Conservation (phyloP, 129 eudicot species). For the Flaveria brownii region DNA sequence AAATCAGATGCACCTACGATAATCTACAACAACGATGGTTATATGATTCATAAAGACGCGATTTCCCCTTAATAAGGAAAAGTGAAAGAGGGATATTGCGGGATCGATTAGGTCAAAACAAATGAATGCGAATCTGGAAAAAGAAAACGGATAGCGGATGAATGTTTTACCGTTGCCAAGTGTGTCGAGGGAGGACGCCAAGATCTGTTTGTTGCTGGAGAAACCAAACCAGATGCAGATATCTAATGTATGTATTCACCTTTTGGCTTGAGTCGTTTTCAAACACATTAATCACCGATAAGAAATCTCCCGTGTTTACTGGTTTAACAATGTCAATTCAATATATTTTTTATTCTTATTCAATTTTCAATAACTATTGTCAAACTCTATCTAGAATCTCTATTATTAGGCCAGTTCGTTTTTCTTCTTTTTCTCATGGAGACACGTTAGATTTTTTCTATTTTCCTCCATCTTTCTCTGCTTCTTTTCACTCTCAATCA, state of each 20-base stretch:
- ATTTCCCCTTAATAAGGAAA: conserved; percentile 2
- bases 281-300: neutral
- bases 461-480: no score
- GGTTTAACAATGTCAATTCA: neutral
- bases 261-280: neutral
- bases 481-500: no score
- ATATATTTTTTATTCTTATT: no score
- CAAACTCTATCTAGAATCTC: no score
- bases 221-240: conserved; percentile 19
- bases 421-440: no score
- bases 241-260: neutral
- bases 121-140: neutral
- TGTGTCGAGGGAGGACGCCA: conserved; percentile 22
- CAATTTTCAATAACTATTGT: neutral
- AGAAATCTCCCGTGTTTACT: neutral
- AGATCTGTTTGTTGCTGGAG: conserved; percentile 28
- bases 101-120: conserved; percentile 27
- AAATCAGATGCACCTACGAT: conserved; percentile 12
- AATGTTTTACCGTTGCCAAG: conserved; percentile 23
- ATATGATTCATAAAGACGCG: neutral
- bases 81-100: neutral
- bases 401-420: no score
- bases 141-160: neutral
- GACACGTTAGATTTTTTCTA: no score
- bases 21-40: neutral